A percentile compares a stretch with the other conserved stretches of the same genome.
phyloP scores from a whole-genome alignment of 2,329 filamentous ascomycete genomes.

The Aspergillus sp. region DNA sequence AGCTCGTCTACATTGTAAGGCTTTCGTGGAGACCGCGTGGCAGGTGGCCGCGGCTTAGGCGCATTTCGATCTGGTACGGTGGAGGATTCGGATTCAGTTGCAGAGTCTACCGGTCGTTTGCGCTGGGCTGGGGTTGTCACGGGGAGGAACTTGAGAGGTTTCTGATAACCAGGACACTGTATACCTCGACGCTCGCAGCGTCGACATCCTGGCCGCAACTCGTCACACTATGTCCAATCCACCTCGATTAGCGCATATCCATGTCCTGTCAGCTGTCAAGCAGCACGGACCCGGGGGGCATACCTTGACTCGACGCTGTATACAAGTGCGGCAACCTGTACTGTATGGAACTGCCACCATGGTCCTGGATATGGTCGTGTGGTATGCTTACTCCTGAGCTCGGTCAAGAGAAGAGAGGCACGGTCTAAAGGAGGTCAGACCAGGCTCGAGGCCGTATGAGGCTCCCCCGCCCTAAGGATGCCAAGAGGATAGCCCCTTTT shows the following conservation, averaged over 20 bases:
- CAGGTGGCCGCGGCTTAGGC: background rate
- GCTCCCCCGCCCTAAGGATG: too few species aligned
- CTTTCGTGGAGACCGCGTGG: background rate
- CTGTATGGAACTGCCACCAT: slow-evolving; percentile 4
- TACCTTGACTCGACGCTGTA: slow-evolving; percentile 3
- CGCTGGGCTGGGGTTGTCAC: background rate
- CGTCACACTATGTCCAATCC: background rate
- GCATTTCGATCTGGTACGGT: background rate
- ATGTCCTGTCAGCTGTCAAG: background rate
- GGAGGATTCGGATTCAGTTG: background rate
- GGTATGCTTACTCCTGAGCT: too few species aligned
- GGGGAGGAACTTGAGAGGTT: background rate
- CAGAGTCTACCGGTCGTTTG: too few species aligned
- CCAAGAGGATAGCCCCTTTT: too few species aligned
- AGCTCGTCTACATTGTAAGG: background rate
- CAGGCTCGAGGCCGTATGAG: too few species aligned
- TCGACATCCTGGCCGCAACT: background rate
- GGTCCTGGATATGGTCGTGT: background rate
- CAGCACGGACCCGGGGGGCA: too few species aligned
- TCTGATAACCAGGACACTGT: slow-evolving; percentile 3
- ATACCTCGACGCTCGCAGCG: background rate
- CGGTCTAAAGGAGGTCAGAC: too few species aligned
- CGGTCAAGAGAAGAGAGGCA: too few species aligned
- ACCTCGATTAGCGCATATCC: background rate
- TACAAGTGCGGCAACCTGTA: slow-evolving; percentile 3